These are phyloP conservation scores for Rhododendron ferrugineum DNA, from an alignment of 148 eudicot genomes.

Conservation along the genomic window DNA sequence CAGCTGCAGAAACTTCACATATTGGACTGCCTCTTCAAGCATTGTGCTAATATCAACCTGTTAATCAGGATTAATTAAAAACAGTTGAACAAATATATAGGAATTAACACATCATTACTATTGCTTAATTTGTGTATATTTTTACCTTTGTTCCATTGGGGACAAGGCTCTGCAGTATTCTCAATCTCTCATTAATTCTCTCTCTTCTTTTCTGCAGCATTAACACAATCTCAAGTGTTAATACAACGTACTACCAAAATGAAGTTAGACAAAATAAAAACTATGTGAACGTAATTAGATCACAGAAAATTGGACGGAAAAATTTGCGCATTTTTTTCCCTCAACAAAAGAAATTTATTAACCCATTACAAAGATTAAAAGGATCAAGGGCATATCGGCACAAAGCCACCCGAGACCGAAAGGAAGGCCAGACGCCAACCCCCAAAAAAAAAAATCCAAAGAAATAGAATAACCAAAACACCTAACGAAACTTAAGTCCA, in stretches of 20 bases:
- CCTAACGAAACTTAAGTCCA: too few relatives aligned
- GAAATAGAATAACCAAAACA: too few relatives aligned
- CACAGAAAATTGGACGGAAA: too few relatives aligned
- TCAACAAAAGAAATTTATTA: too few relatives aligned
- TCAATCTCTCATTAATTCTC: slow-evolving; percentile 50
- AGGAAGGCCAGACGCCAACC: too few relatives aligned
- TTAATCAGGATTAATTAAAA: background rate
- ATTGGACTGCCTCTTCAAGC: slow-evolving; percentile 64
- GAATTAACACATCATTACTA: background rate
- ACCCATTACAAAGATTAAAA: too few relatives aligned
- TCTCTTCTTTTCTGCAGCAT: slow-evolving; percentile 52
- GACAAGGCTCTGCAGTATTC: slow-evolving; percentile 51
- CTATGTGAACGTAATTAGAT: too few relatives aligned
- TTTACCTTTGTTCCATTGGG: slow-evolving; percentile 66
- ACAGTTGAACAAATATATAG: background rate
- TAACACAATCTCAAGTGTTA: background rate
- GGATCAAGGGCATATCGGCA: too few relatives aligned
- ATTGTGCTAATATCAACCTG: slow-evolving; percentile 76
- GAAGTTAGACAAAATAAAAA: background rate
- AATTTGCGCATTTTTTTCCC: too few relatives aligned
- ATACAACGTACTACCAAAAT: too few relatives aligned
- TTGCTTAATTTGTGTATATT: background rate
- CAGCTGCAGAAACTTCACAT: slow-evolving; percentile 59
- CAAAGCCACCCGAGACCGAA: too few relatives aligned
- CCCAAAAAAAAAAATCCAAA: too few relatives aligned